Conservation (phyloP, 805 yeast species). For the Jamesozyma spencerorum region DNA sequence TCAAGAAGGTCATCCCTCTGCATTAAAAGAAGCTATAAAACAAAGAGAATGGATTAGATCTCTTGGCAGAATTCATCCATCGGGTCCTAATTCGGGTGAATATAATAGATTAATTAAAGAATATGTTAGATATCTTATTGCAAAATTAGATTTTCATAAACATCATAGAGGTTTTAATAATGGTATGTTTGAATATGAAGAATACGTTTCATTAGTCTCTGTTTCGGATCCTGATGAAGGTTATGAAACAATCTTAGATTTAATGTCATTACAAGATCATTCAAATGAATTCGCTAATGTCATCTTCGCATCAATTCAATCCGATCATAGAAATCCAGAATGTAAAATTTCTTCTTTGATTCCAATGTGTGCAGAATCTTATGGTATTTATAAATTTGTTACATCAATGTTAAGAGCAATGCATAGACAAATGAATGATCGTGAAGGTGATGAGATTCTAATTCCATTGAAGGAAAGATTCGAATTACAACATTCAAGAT, state of each 20-base stretch:
- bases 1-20: slow-evolving; percentile 95
- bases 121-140: slow-evolving; percentile 59
- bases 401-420: slow-evolving; percentile 87
- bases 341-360: slow-evolving; percentile 81
- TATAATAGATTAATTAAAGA: slow-evolving; percentile 71
- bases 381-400: slow-evolving; percentile 83
- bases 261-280: slow-evolving; percentile 77
- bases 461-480: slow-evolving; percentile 66
- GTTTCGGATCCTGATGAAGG: slow-evolving; percentile 95
- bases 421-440: slow-evolving; percentile 50
- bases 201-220: slow-evolving; percentile 76
- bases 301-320: slow-evolving; percentile 61
- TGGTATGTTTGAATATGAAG: slow-evolving; percentile 94
- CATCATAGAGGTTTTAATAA: slow-evolving; percentile 74
- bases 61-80: slow-evolving; percentile 45
- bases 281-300: slow-evolving; percentile 70
- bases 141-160: slow-evolving; percentile 74
- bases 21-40: slow-evolving; percentile 68
- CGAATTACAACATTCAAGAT: slow-evolving; percentile 53
- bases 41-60: slow-evolving; percentile 73
- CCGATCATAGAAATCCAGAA: slow-evolving; percentile 44
- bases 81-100: slow-evolving; percentile 34
- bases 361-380: slow-evolving; percentile 83
- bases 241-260: slow-evolving; percentile 75
- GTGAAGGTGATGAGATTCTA: slow-evolving; percentile 56